phyloP scores from a whole-genome alignment of 768 basidiomycete genomes.

The Ramaria rubella region DNA sequence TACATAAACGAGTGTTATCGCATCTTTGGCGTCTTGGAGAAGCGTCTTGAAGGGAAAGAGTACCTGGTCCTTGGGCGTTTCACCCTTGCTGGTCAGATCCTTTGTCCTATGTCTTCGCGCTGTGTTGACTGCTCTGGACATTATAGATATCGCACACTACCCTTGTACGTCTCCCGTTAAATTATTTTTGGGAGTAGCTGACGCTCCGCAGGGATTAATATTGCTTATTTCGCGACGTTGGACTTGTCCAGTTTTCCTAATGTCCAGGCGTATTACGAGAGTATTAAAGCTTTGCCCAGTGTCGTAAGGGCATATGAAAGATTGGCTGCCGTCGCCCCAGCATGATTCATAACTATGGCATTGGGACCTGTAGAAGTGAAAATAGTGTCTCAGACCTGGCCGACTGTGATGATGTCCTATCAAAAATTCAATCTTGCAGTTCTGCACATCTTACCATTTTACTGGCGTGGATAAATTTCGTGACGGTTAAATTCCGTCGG shows the following conservation, averaged over 20 bases:
- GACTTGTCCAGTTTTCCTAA: background rate
- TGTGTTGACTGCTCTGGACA: no score
- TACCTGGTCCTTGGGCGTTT: constrained; percentile 1
- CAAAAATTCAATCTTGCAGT: no score
- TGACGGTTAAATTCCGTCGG: no score
- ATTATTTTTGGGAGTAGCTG: background rate
- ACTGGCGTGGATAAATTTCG: no score
- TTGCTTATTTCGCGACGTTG: background rate
- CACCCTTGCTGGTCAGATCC: background rate
- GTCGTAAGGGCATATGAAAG: constrained; percentile 1
- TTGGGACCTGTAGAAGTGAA: no score
- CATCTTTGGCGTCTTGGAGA: constrained; percentile 16
- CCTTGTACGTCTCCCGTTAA: background rate
- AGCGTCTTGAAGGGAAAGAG: constrained; percentile 7
- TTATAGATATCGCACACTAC: background rate
- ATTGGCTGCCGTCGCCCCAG: no score
- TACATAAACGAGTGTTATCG: constrained; percentile 16
- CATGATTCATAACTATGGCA: no score
- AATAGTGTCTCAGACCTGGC: no score
- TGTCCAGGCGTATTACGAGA: background rate
- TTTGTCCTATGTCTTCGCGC: background rate
- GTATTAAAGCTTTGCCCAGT: background rate
- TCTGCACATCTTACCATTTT: no score
- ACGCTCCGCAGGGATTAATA: background rate
- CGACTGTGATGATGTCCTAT: no score